Evolutionary conservation across 2,329 filamentous ascomycete species (phyloP).

Genomic region (Bipolaris zeicola): DNA sequence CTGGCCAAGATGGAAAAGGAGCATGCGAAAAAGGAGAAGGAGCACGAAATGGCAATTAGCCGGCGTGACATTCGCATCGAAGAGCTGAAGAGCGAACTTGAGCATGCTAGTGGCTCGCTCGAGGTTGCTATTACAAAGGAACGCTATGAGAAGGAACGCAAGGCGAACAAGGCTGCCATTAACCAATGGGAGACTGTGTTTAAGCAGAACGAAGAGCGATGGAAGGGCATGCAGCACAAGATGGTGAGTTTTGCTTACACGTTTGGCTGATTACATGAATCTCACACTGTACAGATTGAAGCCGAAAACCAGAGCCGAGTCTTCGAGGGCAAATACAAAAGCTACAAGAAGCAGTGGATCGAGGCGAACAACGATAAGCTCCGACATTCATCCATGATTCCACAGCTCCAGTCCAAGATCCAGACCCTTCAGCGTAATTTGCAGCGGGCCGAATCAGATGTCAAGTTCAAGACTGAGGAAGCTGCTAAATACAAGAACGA

Average conservation of each 20-base stretch:
- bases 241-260: slow-evolving; percentile 24
- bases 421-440: slow-evolving; percentile 35
- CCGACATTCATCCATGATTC: slow-evolving; percentile 26
- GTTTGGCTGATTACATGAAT: background rate
- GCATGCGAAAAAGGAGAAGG: slow-evolving; percentile 63
- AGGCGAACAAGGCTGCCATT: slow-evolving; percentile 39
- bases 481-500: slow-evolving; percentile 49
- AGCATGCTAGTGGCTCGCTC: slow-evolving; percentile 27
- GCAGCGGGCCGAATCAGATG: slow-evolving; percentile 37
- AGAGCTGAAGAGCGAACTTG: slow-evolving; percentile 37
- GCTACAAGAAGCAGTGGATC: slow-evolving; percentile 34
- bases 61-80: slow-evolving; percentile 20
- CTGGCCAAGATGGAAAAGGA: slow-evolving; percentile 60
- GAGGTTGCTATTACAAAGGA: slow-evolving; percentile 35
- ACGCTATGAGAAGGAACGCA: slow-evolving; percentile 36
- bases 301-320: slow-evolving; percentile 29
- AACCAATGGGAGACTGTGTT: slow-evolving; percentile 43
- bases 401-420: slow-evolving; percentile 38
- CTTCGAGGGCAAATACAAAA: slow-evolving; percentile 33
- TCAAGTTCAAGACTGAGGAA: slow-evolving; percentile 41
- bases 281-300: slow-evolving; percentile 26
- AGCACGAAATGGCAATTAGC: slow-evolving; percentile 27
- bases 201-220: slow-evolving; percentile 38
- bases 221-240: slow-evolving; percentile 32
- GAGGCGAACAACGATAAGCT: slow-evolving; percentile 36